These are phyloP conservation scores for Hypoxylon sp. DNA, from an alignment of 2,329 filamentous ascomycete genomes.

Conservation along the genomic window DNA sequence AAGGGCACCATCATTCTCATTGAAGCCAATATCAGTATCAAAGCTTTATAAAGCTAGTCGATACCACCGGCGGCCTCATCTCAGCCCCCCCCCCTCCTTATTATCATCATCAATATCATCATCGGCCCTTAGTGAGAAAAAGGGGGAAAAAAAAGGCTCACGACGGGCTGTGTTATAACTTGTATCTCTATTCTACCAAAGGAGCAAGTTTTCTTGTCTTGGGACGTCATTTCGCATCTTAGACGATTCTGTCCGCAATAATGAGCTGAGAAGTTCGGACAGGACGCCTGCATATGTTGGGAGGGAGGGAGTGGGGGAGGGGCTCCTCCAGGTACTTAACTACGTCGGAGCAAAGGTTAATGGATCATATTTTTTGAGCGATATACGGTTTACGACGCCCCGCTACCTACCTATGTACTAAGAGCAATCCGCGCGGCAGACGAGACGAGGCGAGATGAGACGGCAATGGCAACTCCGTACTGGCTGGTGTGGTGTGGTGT, in stretches of 20 bases:
- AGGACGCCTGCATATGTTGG: constrained; percentile 8
- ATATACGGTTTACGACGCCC: constrained; percentile 19
- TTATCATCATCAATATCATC: background rate
- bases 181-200: constrained; percentile 4
- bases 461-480: constrained; percentile 2
- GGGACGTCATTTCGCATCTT: constrained; percentile 14
- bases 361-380: constrained; percentile 7
- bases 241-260: constrained; percentile 16
- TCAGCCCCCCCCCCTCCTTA: constrained; percentile 8
- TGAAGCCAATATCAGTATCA: constrained; percentile 4
- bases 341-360: constrained; percentile 9
- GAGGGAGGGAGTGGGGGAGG: background rate
- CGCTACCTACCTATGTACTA: constrained; percentile 4
- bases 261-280: constrained; percentile 12
- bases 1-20: constrained; percentile 4
- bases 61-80: constrained; percentile 2
- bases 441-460: constrained; percentile 16
- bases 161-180: constrained; percentile 14
- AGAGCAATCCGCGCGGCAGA: constrained; percentile 17
- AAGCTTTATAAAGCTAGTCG: constrained; percentile 14
- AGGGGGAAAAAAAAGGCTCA: background rate
- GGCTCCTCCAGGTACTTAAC: constrained; percentile 10
- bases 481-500: too few species aligned
- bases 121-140: constrained; percentile 8
- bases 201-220: constrained; percentile 29